Conservation (phyloP, 257 asterid species). For the Solanum pennellii region DNA sequence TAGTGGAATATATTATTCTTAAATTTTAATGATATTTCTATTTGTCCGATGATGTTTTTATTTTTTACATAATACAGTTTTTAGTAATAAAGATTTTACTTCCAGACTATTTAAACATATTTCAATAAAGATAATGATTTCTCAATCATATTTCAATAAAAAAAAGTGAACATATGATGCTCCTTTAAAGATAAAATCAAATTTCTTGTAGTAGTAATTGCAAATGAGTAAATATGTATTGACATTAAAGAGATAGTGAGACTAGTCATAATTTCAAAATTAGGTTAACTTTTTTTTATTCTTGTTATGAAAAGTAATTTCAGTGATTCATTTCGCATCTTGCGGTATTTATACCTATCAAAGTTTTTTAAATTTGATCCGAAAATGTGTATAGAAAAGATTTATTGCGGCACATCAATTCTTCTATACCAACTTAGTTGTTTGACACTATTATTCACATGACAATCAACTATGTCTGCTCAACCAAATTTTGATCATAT, state of each 20-base stretch:
- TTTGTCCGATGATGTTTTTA: neutral
- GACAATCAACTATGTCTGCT: neutral
- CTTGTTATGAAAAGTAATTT: neutral
- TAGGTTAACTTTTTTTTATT: neutral
- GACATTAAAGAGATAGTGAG: neutral
- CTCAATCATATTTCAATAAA: neutral
- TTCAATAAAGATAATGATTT: neutral
- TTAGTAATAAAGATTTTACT: neutral
- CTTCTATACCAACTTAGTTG: neutral
- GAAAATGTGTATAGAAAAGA: neutral
- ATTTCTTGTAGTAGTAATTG: neutral
- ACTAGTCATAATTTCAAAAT: neutral
- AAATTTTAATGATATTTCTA: neutral
- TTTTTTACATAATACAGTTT: neutral
- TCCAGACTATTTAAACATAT: neutral
- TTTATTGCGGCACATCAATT: neutral
- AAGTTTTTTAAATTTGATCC: rapidly evolving
- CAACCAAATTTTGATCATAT: neutral
- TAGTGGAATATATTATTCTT: neutral
- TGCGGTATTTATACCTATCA: rapidly evolving
- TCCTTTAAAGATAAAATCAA: neutral
- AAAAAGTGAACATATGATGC: neutral
- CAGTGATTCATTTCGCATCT: neutral
- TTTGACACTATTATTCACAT: neutral
- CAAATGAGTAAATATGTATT: neutral